These are phyloP conservation scores for Aspergillus oerlinghausenensis DNA, from an alignment of 2,329 filamentous ascomycete species.

Conservation along the genomic window DNA sequence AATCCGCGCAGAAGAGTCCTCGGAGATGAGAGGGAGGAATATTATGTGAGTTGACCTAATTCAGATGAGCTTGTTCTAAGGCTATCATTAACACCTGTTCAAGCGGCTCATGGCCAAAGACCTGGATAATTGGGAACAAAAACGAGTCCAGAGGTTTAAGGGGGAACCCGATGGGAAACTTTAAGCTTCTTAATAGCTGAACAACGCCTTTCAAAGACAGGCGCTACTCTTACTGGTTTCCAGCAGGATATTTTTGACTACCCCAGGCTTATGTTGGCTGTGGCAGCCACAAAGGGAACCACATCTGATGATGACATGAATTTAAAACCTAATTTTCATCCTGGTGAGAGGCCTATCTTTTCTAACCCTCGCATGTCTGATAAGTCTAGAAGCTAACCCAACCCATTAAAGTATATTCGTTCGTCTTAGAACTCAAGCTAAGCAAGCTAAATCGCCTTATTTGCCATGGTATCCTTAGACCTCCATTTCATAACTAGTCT, in stretches of 20 bases:
- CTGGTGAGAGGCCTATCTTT: neutral
- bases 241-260: neutral
- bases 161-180: constrained; percentile 86
- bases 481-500: neutral
- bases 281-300: neutral
- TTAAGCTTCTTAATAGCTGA: constrained; percentile 31
- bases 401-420: neutral
- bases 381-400: neutral
- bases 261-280: neutral
- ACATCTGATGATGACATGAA: neutral
- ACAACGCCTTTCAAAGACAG: neutral
- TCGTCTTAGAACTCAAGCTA: neutral
- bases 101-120: constrained; percentile 83
- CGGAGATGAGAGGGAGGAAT: constrained; percentile 44
- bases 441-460: neutral
- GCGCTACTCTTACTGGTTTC: neutral
- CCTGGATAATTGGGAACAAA: constrained; percentile 94
- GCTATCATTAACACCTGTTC: constrained; percentile 11
- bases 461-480: neutral
- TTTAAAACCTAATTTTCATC: neutral
- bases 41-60: constrained; percentile 35
- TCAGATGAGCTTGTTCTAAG: neutral
- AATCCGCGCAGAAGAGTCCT: constrained; percentile 42
- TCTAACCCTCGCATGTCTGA: neutral
- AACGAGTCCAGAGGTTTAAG: constrained; percentile 80